Conservation (phyloP, 192 early-diverging fungal species). For the Coemansia sp. region DNA sequence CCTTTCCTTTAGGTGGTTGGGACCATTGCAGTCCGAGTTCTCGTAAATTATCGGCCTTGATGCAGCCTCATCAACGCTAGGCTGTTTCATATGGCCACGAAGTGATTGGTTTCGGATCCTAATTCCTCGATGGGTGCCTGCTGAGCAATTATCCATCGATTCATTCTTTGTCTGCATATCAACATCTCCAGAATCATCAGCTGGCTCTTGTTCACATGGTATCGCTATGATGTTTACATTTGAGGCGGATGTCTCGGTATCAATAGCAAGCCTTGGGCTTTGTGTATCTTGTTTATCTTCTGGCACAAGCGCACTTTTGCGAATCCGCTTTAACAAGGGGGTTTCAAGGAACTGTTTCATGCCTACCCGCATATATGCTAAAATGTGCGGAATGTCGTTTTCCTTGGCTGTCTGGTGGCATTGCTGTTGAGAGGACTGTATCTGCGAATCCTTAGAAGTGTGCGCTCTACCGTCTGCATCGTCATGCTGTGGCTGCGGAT, state of each 20-base stretch:
- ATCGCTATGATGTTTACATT: background rate
- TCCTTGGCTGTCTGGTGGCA: background rate
- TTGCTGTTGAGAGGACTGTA: background rate
- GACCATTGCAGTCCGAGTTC: background rate
- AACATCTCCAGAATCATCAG: too few relatives aligned
- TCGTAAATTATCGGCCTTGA: too few relatives aligned
- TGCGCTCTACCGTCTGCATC: background rate
- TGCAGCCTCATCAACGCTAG: too few relatives aligned
- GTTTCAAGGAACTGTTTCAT: too few relatives aligned
- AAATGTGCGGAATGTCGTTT: background rate
- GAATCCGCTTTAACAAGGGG: too few relatives aligned
- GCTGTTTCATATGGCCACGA: constrained; percentile 13
- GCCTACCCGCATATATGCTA: too few relatives aligned
- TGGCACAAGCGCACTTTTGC: background rate
- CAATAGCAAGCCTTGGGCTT: background rate
- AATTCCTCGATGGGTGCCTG: background rate
- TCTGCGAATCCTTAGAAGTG: background rate
- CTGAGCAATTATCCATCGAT: background rate
- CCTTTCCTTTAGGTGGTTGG: background rate
- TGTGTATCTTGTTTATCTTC: background rate
- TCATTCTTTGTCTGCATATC: background rate
- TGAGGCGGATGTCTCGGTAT: background rate
- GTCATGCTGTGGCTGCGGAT: background rate
- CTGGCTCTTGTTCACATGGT: too few relatives aligned
- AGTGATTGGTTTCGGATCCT: constrained; percentile 20